Percentiles rank a stretch among this genome's conserved stretches.
Evolutionary conservation across 371 early-diverging fungal species (phyloP).

Genomic region (Mortierella polycephala): DNA sequence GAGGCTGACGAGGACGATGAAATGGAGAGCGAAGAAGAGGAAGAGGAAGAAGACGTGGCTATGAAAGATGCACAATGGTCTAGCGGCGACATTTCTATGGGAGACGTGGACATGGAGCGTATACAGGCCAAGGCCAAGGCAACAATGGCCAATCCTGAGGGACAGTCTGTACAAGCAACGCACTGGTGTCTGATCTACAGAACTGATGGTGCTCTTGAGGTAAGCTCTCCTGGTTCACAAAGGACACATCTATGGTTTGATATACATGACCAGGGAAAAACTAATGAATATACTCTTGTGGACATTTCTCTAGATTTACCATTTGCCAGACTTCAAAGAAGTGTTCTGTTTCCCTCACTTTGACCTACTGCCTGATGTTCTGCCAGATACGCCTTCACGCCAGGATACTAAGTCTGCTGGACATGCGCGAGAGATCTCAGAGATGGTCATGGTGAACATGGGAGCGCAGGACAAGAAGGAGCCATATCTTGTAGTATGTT

Average conservation of each 20-base stretch:
- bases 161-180: constrained; percentile 40
- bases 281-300: background rate
- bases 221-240: constrained; percentile 12
- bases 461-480: constrained; percentile 64
- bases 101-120: constrained; percentile 29
- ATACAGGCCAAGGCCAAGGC: constrained; percentile 31
- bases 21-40: constrained; percentile 35
- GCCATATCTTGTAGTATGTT: constrained; percentile 77
- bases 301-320: constrained; percentile 62
- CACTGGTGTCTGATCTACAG: constrained; percentile 64
- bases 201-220: constrained; percentile 68
- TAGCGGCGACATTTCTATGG: constrained; percentile 28
- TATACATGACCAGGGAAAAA: background rate
- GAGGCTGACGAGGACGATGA: constrained; percentile 55
- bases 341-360: constrained; percentile 75
- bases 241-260: background rate
- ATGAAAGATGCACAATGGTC: constrained; percentile 36
- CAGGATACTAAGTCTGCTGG: constrained; percentile 55
- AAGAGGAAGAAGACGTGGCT: constrained; percentile 40
- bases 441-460: constrained; percentile 75
- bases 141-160: constrained; percentile 39
- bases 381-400: constrained; percentile 63
- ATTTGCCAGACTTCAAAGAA: constrained; percentile 77
- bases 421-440: constrained; percentile 65
- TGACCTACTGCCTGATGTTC: constrained; percentile 67